These are phyloP conservation scores for Colletotrichum sp. DNA, from an alignment of 2,329 filamentous ascomycete genomes.

Conservation along the genomic window DNA sequence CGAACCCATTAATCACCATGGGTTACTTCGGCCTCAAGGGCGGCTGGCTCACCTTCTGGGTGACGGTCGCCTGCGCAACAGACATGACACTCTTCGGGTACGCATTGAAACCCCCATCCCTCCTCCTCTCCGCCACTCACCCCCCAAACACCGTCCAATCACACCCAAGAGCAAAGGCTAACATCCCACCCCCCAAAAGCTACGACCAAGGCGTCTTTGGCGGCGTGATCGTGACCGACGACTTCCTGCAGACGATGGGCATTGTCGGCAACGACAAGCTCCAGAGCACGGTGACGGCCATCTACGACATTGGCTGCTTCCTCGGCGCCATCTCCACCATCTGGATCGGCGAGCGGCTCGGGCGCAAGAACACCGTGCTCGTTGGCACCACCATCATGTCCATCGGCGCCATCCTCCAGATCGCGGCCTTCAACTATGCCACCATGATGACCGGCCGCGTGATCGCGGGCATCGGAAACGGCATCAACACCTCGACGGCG, in stretches of 20 bases:
- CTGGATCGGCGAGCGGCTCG: slow-evolving; percentile 36
- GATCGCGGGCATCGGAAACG: slow-evolving; percentile 53
- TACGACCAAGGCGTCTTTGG: slow-evolving; percentile 56
- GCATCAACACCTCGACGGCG: slow-evolving; percentile 38
- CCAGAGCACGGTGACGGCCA: slow-evolving; percentile 55
- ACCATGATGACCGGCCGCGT: slow-evolving; percentile 50
- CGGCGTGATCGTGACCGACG: slow-evolving; percentile 49
- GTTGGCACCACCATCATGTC: slow-evolving; percentile 36
- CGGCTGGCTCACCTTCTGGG: slow-evolving; percentile 20
- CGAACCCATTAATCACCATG: neutral
- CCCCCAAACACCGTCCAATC: neutral
- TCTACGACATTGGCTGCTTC: slow-evolving; percentile 66
- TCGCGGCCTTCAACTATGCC: slow-evolving; percentile 35
- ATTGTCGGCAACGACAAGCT: slow-evolving; percentile 43
- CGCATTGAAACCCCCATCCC: neutral
- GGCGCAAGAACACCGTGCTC: slow-evolving; percentile 35
- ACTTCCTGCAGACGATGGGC: slow-evolving; percentile 46
- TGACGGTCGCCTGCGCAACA: slow-evolving; percentile 22
- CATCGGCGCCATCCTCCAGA: slow-evolving; percentile 38
- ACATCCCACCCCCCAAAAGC: slow-evolving; percentile 17
- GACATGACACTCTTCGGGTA: slow-evolving; percentile 32
- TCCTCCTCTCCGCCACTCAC: neutral
- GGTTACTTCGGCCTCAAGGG: slow-evolving; percentile 17
- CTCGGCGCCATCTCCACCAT: slow-evolving; percentile 47
- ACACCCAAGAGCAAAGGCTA: neutral